A percentile compares a stretch with the other conserved stretches of the same genome.
phyloP scores from a whole-genome alignment of 495 filamentous ascomycete species.

The Evansstolkia leycettana region DNA sequence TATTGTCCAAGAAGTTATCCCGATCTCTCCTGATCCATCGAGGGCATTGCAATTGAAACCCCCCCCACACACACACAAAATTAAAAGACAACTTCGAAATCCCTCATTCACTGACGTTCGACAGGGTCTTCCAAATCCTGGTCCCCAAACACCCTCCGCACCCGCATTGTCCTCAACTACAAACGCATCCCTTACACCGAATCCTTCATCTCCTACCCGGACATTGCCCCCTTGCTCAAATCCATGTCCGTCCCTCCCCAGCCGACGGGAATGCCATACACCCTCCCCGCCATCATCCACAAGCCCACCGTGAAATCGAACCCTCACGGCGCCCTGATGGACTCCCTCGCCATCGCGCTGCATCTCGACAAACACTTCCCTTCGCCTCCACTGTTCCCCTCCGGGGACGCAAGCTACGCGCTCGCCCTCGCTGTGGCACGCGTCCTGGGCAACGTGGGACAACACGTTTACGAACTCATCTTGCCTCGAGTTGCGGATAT shows the following conservation, averaged over 20 bases:
- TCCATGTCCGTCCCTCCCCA: slow-evolving; percentile 14
- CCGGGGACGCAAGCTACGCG: slow-evolving; percentile 20
- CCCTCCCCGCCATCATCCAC: slow-evolving; percentile 27
- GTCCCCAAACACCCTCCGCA: slow-evolving; percentile 29
- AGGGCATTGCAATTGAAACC: not conserved
- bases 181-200: slow-evolving; percentile 30
- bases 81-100: slow-evolving; percentile 3
- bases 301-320: slow-evolving; percentile 14
- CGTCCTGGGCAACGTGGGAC: too few relatives aligned
- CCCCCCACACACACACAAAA: not conserved
- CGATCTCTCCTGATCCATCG: too few relatives aligned
- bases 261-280: slow-evolving; percentile 13
- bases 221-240: slow-evolving; percentile 22
- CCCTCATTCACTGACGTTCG: too few relatives aligned
- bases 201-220: slow-evolving; percentile 29
- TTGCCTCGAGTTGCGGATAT: slow-evolving; percentile 11
- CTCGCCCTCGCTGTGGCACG: slow-evolving; percentile 8
- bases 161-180: slow-evolving; percentile 27
- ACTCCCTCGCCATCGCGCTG: slow-evolving; percentile 25
- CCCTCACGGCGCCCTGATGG: slow-evolving; percentile 19
- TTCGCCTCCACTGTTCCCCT: slow-evolving; percentile 14
- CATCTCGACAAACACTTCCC: slow-evolving; percentile 26
- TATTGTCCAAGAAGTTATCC: too few relatives aligned
- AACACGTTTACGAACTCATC: slow-evolving; percentile 1
- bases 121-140: slow-evolving; percentile 24